Base-by-base conservation (phyloP, 2,329 filamentous ascomycete genomes). In the Escovopsis weberi region DNA sequence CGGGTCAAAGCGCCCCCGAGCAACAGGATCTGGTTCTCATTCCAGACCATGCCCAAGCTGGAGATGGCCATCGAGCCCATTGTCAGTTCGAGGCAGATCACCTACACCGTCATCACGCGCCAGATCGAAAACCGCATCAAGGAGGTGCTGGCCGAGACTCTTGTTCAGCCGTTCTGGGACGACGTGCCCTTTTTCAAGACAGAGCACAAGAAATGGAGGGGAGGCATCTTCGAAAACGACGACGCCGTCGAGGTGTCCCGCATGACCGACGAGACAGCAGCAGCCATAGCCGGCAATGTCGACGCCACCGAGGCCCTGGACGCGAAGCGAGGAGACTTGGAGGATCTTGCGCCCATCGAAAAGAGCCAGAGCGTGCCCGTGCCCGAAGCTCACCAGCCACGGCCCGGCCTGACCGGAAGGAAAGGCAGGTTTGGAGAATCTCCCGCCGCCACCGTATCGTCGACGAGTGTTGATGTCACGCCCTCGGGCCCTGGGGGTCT, bases 121-220 rank as follows among this genome's bases (percentile, higher is more conserved):
- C 85, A 93, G 47, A 96, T 98, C 45, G 91, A 98, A 61, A 94
- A 84, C 55, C 75, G 87, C 40, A 95, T 98, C 58, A 84, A 93
- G 55, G 88, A 95, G 60, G 87, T 95, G 8, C 73, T 98, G 46
- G 85, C 83, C 9, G 91, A 98, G 63, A 94, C 87, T 1, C 61
- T 96, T 18, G 91, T 98, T 2, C 69, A 82, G 43, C 91, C 91
- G 0, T 94, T 94, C 56, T 98, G 91, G 89, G 91, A 98, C 50
- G 91, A 98, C 57, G 74, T 86, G 23, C 87, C 91, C 0, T 96
- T 98, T 60, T 82, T 86, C 56, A 78, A 83, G 52, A 96, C 87
- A 0, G 72, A 80, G 43, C 68, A 75, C 44, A 86, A 94, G 58
- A 64, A 68, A 18, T 87, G 85, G 70, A 75, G 91, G 51, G 91